phyloP scores from a whole-genome alignment of 305 asterid species.

The Fraxinus baroniana region DNA sequence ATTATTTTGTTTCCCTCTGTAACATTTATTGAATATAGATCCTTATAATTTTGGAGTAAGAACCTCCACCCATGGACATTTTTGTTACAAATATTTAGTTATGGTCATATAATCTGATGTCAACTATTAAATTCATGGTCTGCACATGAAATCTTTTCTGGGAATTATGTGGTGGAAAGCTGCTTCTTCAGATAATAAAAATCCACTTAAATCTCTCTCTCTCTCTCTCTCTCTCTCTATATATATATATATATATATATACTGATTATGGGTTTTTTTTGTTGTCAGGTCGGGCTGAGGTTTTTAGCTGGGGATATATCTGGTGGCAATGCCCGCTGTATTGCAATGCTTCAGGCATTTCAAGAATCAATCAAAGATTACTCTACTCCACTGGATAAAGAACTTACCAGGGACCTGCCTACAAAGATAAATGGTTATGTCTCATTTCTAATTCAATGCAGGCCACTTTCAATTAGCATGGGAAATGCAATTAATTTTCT shows the following conservation, averaged over 20 bases:
- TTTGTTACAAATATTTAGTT: neutral
- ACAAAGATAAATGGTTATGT: constrained; percentile 63
- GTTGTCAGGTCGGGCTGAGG: constrained; percentile 73
- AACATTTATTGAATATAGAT: neutral
- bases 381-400: constrained; percentile 69
- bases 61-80: neutral
- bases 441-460: constrained; percentile 71
- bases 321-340: constrained; percentile 92
- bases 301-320: constrained; percentile 79
- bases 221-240: neutral
- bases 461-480: constrained; percentile 93
- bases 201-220: neutral
- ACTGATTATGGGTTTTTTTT: neutral
- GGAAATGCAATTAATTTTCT: constrained; percentile 83
- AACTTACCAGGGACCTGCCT: constrained; percentile 73
- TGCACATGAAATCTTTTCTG: neutral
- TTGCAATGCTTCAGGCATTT: constrained; percentile 88
- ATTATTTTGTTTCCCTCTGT: neutral
- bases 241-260: neutral
- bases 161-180: neutral
- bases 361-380: constrained; percentile 71
- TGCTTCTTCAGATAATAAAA: neutral
- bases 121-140: neutral
- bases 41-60: constrained; percentile 6
- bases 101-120: neutral